phyloP scores from a whole-genome alignment of 2,329 filamentous ascomycete genomes.

The Zymoseptoria pseudotritici region DNA sequence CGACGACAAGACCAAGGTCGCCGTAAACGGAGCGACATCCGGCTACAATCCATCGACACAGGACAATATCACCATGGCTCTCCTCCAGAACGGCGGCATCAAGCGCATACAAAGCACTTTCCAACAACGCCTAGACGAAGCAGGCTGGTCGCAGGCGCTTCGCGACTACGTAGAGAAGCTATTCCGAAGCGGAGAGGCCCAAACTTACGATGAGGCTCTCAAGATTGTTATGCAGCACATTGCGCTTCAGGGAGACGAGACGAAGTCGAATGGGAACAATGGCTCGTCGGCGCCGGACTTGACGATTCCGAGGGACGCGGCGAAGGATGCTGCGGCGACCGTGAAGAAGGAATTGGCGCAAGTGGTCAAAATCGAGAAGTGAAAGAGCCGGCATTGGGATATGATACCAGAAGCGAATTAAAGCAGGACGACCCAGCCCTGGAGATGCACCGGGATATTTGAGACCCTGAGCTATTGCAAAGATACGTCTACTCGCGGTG shows the following conservation, averaged over 20 bases:
- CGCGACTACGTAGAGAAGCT: slow-evolving; percentile 48
- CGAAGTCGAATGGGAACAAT: slow-evolving; percentile 5
- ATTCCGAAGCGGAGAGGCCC: slow-evolving; percentile 51
- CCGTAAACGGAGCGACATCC: slow-evolving; percentile 38
- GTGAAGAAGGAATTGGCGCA: slow-evolving; percentile 41
- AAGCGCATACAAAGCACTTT: slow-evolving; percentile 50
- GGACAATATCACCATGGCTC: slow-evolving; percentile 37
- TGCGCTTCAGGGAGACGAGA: slow-evolving; percentile 18
- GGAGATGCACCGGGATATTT: too few species aligned
- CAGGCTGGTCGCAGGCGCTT: slow-evolving; percentile 53
- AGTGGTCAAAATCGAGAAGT: slow-evolving; percentile 18
- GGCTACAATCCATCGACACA: slow-evolving; percentile 32
- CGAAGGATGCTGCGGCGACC: slow-evolving; percentile 46
- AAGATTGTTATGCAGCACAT: slow-evolving; percentile 44
- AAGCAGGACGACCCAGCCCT: too few species aligned
- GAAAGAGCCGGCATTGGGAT: not conserved
- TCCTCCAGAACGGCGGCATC: slow-evolving; percentile 44
- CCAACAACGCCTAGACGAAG: slow-evolving; percentile 47
- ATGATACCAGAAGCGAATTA: not conserved
- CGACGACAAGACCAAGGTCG: slow-evolving; percentile 23
- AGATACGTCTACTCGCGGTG: too few species aligned
- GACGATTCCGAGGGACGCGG: slow-evolving; percentile 33
- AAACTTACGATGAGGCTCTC: slow-evolving; percentile 50
- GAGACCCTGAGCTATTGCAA: too few species aligned
- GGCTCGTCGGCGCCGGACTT: slow-evolving; percentile 17